phyloP scores from a whole-genome alignment of 2,329 filamentous ascomycete species.

The Didymella pomorum region DNA sequence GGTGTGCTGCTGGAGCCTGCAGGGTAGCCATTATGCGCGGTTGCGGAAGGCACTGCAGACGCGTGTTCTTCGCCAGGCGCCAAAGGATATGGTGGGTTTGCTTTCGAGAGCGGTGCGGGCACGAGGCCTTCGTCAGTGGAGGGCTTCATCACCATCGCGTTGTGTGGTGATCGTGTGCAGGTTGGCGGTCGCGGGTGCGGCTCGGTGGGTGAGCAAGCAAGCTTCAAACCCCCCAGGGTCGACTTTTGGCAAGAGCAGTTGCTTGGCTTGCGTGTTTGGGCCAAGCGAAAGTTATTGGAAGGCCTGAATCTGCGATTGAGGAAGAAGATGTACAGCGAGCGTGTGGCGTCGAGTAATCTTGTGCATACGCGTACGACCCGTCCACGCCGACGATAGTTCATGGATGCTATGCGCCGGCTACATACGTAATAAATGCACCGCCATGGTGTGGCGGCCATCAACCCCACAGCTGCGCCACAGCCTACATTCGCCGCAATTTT shows the following conservation, averaged over 20 bases:
- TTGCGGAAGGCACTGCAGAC: constrained; percentile 32
- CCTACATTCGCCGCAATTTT: not conserved
- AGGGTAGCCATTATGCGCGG: constrained; percentile 39
- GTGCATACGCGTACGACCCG: constrained; percentile 16
- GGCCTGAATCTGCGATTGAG: not conserved
- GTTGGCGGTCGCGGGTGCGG: constrained; percentile 5
- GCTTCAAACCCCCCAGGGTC: constrained; percentile 17
- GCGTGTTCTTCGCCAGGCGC: constrained; percentile 49
- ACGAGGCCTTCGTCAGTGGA: constrained; percentile 47
- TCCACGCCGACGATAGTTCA: not conserved
- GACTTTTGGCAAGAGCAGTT: constrained; percentile 2
- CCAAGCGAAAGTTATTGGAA: constrained; percentile 6
- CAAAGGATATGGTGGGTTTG: constrained; percentile 57
- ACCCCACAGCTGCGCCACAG: too few species aligned
- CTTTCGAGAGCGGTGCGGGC: constrained; percentile 51
- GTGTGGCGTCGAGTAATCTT: constrained; percentile 1
- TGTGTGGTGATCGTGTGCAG: constrained; percentile 10
- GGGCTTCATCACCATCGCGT: constrained; percentile 57
- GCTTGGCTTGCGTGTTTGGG: constrained; percentile 16
- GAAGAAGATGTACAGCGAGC: not conserved
- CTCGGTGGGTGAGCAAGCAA: constrained; percentile 11
- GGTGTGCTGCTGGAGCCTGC: constrained; percentile 48
- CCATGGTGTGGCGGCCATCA: constrained; percentile 1
- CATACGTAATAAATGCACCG: constrained; percentile 7
- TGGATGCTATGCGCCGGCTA: constrained; percentile 7